Conservation (phyloP, 139 green algal genomes). For the Haematococcus lacustris region DNA sequence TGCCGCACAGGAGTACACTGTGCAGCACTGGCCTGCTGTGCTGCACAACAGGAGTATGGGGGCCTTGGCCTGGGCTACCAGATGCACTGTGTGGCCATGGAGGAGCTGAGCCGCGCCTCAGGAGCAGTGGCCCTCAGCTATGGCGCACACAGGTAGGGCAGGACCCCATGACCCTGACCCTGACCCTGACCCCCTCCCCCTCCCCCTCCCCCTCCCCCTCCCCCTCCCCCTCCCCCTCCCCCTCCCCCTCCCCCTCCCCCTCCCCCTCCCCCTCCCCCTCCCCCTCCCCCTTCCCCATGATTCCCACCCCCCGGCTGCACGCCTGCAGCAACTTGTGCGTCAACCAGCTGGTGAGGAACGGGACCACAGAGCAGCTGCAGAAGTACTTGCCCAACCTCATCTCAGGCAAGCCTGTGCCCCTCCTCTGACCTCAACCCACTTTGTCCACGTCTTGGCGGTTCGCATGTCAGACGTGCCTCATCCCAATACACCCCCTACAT, state of each 20-base stretch:
- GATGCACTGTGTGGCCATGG: slow-evolving; percentile 86
- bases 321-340: slow-evolving; percentile 81
- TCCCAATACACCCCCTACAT: too few relatives aligned
- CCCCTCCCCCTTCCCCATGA: too few relatives aligned
- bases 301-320: not conserved
- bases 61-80: slow-evolving; percentile 79
- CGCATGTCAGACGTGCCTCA: too few relatives aligned
- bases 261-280: not conserved
- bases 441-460: too few relatives aligned
- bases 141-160: slow-evolving; percentile 64
- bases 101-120: slow-evolving; percentile 79
- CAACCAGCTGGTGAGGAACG: slow-evolving; percentile 85
- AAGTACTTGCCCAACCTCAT: not conserved
- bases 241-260: not conserved
- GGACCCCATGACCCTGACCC: not conserved
- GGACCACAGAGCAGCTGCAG: slow-evolving; percentile 49
- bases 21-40: not conserved
- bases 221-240: not conserved
- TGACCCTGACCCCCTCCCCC: not conserved
- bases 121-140: slow-evolving; percentile 81
- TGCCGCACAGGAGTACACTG: not conserved
- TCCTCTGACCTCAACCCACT: too few relatives aligned
- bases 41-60: slow-evolving; percentile 70
- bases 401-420: not conserved
- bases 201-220: too few relatives aligned